These are phyloP conservation scores for Poa annua DNA, from an alignment of 176 grass and related monocot genomes.

Conservation along the genomic window DNA sequence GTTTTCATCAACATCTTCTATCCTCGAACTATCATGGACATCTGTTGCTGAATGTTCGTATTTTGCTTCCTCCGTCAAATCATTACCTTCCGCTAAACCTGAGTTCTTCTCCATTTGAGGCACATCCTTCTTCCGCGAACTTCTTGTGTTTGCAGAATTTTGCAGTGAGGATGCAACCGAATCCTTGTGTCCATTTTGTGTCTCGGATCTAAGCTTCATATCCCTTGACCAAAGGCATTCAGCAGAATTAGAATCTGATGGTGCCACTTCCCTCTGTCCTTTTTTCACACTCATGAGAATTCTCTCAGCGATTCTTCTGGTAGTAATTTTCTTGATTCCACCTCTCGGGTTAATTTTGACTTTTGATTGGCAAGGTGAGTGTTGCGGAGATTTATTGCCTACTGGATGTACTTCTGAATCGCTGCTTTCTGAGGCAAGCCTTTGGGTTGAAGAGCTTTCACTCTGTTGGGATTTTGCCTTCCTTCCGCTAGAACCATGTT, in stretches of 20 bases:
- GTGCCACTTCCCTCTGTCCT: slow-evolving; percentile 61
- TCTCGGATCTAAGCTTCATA: slow-evolving; percentile 76
- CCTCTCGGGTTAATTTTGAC: slow-evolving; percentile 58
- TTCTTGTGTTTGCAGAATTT: slow-evolving; percentile 68
- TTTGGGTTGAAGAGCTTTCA: slow-evolving; percentile 79
- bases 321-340: slow-evolving; percentile 72
- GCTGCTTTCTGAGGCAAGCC: slow-evolving; percentile 79
- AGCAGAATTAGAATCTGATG: slow-evolving; percentile 65
- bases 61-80: slow-evolving; percentile 54
- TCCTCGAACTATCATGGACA: slow-evolving; percentile 64
- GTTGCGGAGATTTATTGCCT: slow-evolving; percentile 55
- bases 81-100: slow-evolving; percentile 55
- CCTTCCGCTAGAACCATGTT: slow-evolving; percentile 60
- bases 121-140: slow-evolving; percentile 45
- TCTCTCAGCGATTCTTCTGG: slow-evolving; percentile 73
- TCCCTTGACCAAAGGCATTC: slow-evolving; percentile 62
- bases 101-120: slow-evolving; percentile 54
- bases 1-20: slow-evolving; percentile 81
- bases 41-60: slow-evolving; percentile 54
- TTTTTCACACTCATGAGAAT: slow-evolving; percentile 88
- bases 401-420: slow-evolving; percentile 65
- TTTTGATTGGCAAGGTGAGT: slow-evolving; percentile 55
- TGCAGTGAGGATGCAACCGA: slow-evolving; percentile 48
- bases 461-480: slow-evolving; percentile 79
- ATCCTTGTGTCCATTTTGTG: slow-evolving; percentile 65